Evolutionary conservation across 805 yeast species (phyloP).

Genomic region (Candida chauliodis): DNA sequence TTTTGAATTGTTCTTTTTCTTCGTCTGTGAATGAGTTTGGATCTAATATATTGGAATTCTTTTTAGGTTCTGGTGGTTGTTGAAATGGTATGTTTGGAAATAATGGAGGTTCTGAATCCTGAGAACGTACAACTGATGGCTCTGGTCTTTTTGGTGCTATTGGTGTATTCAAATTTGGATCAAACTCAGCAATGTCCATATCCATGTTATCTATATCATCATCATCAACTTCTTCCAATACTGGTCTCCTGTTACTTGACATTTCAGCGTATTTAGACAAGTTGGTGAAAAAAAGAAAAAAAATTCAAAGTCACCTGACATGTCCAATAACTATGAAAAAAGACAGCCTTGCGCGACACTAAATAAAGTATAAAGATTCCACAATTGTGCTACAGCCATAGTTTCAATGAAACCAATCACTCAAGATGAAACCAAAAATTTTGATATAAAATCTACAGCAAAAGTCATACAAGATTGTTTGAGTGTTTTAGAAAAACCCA

Average conservation of each 20-base stretch:
- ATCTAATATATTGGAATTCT: conserved; percentile 26
- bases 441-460: conserved; percentile 20
- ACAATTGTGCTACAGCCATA: too few relatives aligned
- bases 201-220: conserved; percentile 90
- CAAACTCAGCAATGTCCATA: conserved; percentile 90
- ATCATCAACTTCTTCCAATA: conserved; percentile 71
- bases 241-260: conserved; percentile 48
- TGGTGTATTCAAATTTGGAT: conserved; percentile 61
- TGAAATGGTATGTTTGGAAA: conserved; percentile 27
- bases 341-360: background rate
- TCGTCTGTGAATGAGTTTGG: conserved; percentile 44
- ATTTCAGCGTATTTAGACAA: background rate
- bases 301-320: background rate
- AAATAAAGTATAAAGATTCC: background rate
- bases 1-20: conserved; percentile 60
- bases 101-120: conserved; percentile 39
- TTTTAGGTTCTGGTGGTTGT: conserved; percentile 11
- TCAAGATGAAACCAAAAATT: too few relatives aligned
- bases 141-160: conserved; percentile 62
- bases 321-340: background rate
- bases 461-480: conserved; percentile 23
- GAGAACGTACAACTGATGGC: conserved; percentile 60
- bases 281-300: background rate
- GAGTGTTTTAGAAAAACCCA: conserved; percentile 16
- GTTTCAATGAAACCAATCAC: too few relatives aligned